A percentile compares a stretch with the other conserved stretches of the same genome.
These are phyloP conservation scores for Rhizopus sp. DNA, from an alignment of 371 early-diverging fungal species.

Conservation along the genomic window DNA sequence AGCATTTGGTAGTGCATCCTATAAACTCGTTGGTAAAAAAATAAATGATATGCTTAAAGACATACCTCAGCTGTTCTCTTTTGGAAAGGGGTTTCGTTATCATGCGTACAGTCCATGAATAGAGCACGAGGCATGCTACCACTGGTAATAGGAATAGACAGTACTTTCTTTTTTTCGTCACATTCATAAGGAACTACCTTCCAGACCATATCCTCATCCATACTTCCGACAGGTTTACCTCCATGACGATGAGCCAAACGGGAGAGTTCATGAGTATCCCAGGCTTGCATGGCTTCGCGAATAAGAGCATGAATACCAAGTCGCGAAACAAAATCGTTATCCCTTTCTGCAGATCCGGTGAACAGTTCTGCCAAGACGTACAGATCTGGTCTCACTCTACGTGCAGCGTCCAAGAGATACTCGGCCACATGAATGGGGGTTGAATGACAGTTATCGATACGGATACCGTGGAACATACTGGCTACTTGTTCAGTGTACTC, in stretches of 20 bases:
- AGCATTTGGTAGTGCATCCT: slow-evolving; percentile 90
- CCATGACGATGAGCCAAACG: slow-evolving; percentile 89
- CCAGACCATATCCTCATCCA: slow-evolving; percentile 64
- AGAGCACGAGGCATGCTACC: slow-evolving; percentile 83
- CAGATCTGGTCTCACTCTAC: slow-evolving; percentile 82
- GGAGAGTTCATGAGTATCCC: slow-evolving; percentile 90
- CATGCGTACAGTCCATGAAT: slow-evolving; percentile 98
- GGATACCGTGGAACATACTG: slow-evolving; percentile 88
- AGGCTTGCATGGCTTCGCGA: slow-evolving; percentile 96
- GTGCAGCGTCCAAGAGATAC: slow-evolving; percentile 88
- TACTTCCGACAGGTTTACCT: slow-evolving; percentile 81
- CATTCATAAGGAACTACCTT: slow-evolving; percentile 45
- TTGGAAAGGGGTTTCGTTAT: slow-evolving; percentile 95
- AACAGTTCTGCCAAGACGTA: slow-evolving; percentile 97
- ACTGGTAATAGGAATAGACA: slow-evolving; percentile 37
- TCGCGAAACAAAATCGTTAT: slow-evolving; percentile 84
- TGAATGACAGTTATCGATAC: slow-evolving; percentile 98
- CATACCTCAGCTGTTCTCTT: slow-evolving; percentile 72
- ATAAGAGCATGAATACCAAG: slow-evolving; percentile 95
- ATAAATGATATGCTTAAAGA: too few relatives aligned
- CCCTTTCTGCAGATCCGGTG: slow-evolving; percentile 92
- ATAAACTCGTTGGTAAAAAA: not conserved
- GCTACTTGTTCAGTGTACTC: slow-evolving; percentile 90
- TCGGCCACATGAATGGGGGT: slow-evolving; percentile 95
- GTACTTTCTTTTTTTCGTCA: slow-evolving; percentile 39